A percentile compares a stretch with the other conserved stretches of the same genome.
Evolutionary conservation across 2,329 filamentous ascomycete species (phyloP).

Genomic region (Zymoseptoria ardabiliae): DNA sequence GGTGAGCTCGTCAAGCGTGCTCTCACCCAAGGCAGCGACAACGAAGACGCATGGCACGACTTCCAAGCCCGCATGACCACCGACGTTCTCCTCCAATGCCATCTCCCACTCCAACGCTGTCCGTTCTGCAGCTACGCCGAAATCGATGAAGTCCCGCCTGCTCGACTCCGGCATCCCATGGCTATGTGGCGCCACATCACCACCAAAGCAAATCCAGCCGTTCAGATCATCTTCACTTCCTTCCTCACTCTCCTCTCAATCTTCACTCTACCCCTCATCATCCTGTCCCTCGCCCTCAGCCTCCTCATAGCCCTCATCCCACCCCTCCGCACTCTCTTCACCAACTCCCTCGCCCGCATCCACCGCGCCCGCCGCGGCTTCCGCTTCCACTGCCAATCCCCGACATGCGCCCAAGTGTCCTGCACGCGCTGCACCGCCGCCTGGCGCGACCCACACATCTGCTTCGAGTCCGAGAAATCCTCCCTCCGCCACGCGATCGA

Average conservation of each 20-base stretch:
- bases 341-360: constrained; percentile 51
- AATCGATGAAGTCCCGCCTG: constrained; percentile 50
- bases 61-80: constrained; percentile 74
- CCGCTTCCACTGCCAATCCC: constrained; percentile 68
- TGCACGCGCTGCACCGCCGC: constrained; percentile 75
- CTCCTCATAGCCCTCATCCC: constrained; percentile 10
- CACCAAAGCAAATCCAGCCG: constrained; percentile 27
- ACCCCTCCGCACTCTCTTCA: constrained; percentile 4
- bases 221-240: constrained; percentile 43
- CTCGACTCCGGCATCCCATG: constrained; percentile 14
- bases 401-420: constrained; percentile 60
- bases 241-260: constrained; percentile 19
- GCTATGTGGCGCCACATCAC: constrained; percentile 20
- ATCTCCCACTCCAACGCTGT: constrained; percentile 70
- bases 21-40: constrained; percentile 61
- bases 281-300: constrained; percentile 39
- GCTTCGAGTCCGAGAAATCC: constrained; percentile 74
- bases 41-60: constrained; percentile 62
- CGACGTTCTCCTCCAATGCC: constrained; percentile 65
- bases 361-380: constrained; percentile 64
- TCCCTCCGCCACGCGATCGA: constrained; percentile 85
- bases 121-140: constrained; percentile 91
- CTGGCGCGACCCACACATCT: constrained; percentile 85
- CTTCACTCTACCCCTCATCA: constrained; percentile 43
- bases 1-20: constrained; percentile 63